Percentiles rank a stretch among this genome's conserved stretches.
These are phyloP conservation scores for Fraxinus sp. DNA, from an alignment of 305 asterid genomes.

Conservation along the genomic window DNA sequence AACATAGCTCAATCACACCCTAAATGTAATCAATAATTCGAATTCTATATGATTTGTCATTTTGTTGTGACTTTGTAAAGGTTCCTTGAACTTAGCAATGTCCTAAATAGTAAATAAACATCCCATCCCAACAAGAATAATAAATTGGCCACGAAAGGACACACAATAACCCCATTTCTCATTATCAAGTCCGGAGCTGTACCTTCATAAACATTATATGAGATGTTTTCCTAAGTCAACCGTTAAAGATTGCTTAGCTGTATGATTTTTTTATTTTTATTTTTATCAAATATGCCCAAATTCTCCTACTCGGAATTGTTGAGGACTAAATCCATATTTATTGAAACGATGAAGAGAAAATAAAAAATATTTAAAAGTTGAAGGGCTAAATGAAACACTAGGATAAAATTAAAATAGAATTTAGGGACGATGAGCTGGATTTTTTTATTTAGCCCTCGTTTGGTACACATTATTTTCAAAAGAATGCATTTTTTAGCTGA, in stretches of 20 bases:
- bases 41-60: not conserved
- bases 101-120: constrained; percentile 10
- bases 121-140: constrained; percentile 22
- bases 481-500: too few species aligned
- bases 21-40: not conserved
- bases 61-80: constrained; percentile 25
- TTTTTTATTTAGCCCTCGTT: not conserved
- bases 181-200: constrained; percentile 32
- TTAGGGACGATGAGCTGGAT: constrained; percentile 29
- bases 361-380: not conserved
- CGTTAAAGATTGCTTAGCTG: constrained; percentile 35
- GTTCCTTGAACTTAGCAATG: constrained; percentile 27
- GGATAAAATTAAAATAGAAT: not conserved
- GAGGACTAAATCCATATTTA: not conserved
- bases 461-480: too few species aligned
- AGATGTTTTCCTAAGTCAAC: constrained; percentile 44
- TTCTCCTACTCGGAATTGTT: not conserved
- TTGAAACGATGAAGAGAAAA: not conserved
- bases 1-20: too few species aligned
- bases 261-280: not conserved
- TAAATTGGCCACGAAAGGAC: constrained; percentile 35
- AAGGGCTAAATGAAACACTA: not conserved
- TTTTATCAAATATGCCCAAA: constrained; percentile 10
- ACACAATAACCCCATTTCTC: constrained; percentile 30
- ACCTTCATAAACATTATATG: constrained; percentile 25